A percentile compares a stretch with the other conserved stretches of the same genome.
Evolutionary conservation across 2,329 filamentous ascomycete species (phyloP).

Genomic region (Diaporthe helianthi): DNA sequence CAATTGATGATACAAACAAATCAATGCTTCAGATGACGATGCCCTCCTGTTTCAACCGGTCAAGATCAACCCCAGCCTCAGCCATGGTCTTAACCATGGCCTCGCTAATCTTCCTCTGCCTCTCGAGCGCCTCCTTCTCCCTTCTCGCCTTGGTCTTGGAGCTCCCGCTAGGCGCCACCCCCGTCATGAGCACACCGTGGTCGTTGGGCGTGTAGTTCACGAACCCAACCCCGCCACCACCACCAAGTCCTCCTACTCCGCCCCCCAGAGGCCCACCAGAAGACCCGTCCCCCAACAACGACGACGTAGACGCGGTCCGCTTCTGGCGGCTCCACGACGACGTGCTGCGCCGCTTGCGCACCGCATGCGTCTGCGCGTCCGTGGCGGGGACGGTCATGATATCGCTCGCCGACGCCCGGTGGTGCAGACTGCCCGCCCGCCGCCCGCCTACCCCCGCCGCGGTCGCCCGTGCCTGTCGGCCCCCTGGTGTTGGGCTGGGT

Average conservation of each 20-base stretch:
- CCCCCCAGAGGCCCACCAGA: conserved; percentile 37
- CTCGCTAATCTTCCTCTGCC: conserved; percentile 71
- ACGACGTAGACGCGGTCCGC: conserved; percentile 17
- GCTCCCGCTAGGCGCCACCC: conserved; percentile 89
- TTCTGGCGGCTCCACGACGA: conserved; percentile 26
- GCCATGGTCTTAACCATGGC: conserved; percentile 72
- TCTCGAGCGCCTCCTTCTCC: conserved; percentile 86
- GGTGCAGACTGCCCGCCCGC: conserved; percentile 21
- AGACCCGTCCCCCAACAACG: not conserved
- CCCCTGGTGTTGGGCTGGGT: conserved; percentile 35
- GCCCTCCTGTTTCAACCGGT: conserved; percentile 58
- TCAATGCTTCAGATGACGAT: conserved; percentile 50
- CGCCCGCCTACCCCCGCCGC: conserved; percentile 41
- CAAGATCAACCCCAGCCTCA: conserved; percentile 73
- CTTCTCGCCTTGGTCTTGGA: conserved; percentile 93
- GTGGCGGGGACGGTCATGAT: conserved; percentile 22
- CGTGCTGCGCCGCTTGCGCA: conserved; percentile 41
- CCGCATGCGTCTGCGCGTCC: conserved; percentile 31
- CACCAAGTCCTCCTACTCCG: conserved; percentile 36
- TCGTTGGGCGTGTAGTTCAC: conserved; percentile 91
- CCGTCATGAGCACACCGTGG: conserved; percentile 78
- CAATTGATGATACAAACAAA: not conserved
- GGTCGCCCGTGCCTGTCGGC: conserved; percentile 47
- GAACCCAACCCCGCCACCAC: conserved; percentile 62
- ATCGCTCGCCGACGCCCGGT: conserved; percentile 33